Conservation (phyloP, 2,329 filamentous ascomycete species). For the Fusarium neocosmosporiellum region DNA sequence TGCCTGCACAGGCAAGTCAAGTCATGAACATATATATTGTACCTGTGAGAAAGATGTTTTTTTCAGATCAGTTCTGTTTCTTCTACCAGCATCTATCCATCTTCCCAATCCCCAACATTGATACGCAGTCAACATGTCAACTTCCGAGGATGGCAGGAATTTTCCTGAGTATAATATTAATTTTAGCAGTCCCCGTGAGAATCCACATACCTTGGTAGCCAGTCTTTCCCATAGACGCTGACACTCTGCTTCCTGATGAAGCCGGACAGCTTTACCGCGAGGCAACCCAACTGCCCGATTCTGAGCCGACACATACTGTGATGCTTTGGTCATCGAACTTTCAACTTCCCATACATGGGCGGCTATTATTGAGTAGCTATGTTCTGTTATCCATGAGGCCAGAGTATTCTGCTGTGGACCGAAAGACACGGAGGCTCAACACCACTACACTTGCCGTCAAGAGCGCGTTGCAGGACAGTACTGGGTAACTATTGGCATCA, state of each 20-base stretch:
- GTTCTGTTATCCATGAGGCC: too few species aligned
- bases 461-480: background rate
- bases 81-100: background rate
- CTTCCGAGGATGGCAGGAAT: too few species aligned
- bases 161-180: background rate
- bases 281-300: background rate
- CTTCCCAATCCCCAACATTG: background rate
- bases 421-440: background rate
- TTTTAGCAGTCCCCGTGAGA: background rate
- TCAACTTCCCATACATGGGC: background rate
- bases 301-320: background rate
- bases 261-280: background rate
- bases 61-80: background rate
- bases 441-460: background rate
- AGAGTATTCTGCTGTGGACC: background rate
- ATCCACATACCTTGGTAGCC: background rate
- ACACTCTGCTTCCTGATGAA: background rate
- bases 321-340: background rate
- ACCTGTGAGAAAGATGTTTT: background rate
- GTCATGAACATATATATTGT: background rate
- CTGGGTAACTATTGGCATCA: background rate
- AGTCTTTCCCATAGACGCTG: background rate
- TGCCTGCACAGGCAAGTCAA: background rate
- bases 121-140: background rate
- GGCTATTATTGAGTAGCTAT: background rate